Conservation (phyloP, 805 yeast genomes). For the Wickerhamomyces subpelliculosus region DNA sequence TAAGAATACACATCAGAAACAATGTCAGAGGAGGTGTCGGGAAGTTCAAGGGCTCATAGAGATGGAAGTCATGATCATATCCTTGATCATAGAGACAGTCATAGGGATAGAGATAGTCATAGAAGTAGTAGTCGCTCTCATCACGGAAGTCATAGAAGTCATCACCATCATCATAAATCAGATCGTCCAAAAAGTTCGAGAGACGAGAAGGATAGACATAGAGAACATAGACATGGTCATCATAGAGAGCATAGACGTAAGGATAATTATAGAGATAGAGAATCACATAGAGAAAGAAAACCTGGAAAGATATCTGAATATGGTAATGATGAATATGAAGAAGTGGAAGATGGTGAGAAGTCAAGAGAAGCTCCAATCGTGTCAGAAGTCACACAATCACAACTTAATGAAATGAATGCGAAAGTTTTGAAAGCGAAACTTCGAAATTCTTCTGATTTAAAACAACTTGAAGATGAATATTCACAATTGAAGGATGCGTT, state of each 20-base stretch:
- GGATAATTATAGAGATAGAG: not conserved
- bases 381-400: conserved; percentile 9
- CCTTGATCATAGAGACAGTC: conserved; percentile 15
- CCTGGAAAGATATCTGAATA: not conserved
- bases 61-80: conserved; percentile 9
- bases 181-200: not conserved
- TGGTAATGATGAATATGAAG: not conserved
- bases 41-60: too few relatives aligned
- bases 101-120: too few relatives aligned
- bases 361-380: not conserved
- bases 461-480: conserved; percentile 18
- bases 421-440: conserved; percentile 28
- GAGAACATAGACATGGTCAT: not conserved
- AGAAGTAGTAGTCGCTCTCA: too few relatives aligned
- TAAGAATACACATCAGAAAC: too few relatives aligned
- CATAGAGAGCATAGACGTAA: not conserved
- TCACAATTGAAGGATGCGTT: conserved; percentile 9
- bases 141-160: not conserved
- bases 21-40: conserved; percentile 2
- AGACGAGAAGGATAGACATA: not conserved
- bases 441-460: conserved; percentile 15
- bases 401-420: conserved; percentile 26
- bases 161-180: not conserved
- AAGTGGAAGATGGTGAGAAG: not conserved
- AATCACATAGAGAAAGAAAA: not conserved